Evolutionary conservation across 306 rosid genomes (phyloP).

Genomic region (Quercus cerris): DNA sequence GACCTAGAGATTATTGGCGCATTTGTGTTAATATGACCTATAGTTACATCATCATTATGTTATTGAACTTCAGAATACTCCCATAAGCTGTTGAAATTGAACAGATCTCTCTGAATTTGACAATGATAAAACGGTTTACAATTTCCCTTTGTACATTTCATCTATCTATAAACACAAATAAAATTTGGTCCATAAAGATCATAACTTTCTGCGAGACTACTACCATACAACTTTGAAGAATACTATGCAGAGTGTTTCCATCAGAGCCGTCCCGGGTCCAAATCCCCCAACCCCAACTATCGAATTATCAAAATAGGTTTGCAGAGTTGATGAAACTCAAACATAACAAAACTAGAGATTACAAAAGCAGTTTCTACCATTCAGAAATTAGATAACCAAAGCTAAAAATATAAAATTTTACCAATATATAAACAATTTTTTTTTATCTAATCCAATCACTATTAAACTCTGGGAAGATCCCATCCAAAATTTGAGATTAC

Average conservation of each 20-base stretch:
- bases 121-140: conserved; percentile 89
- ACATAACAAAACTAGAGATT: background rate
- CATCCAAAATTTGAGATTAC: too few species aligned
- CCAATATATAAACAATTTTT: background rate
- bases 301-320: background rate
- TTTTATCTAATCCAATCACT: background rate
- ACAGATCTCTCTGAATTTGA: conserved; percentile 84
- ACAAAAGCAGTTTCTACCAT: background rate
- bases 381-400: background rate
- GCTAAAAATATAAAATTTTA: background rate
- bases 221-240: background rate
- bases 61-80: conserved; percentile 9
- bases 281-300: too few species aligned
- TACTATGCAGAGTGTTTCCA: background rate
- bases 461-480: too few species aligned
- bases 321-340: background rate
- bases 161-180: conserved; percentile 65
- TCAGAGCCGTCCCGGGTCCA: too few species aligned
- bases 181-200: background rate
- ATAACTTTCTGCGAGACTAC: too few species aligned
- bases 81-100: conserved; percentile 1
- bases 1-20: too few species aligned
- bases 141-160: conserved; percentile 94
- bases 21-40: conserved; percentile 58
- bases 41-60: conserved; percentile 22